Evolutionary conservation across 495 filamentous ascomycete genomes (phyloP).

Genomic region (Trichoderma orchidacearum): DNA sequence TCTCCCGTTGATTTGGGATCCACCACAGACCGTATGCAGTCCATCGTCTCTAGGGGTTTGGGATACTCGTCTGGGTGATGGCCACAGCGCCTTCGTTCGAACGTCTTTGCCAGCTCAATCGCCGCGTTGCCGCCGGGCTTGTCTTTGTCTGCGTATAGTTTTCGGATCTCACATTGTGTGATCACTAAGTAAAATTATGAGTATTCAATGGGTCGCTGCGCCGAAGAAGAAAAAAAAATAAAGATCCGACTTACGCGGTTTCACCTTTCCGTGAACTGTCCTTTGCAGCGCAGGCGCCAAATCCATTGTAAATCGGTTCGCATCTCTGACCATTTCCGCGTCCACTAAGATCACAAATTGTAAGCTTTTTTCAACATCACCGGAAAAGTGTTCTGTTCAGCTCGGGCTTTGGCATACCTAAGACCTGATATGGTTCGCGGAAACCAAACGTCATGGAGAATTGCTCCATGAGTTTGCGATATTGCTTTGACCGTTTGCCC

Average conservation of each 20-base stretch:
- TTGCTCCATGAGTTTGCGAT: constrained; percentile 90
- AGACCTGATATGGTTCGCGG: constrained; percentile 85
- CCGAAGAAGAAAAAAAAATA: not conserved
- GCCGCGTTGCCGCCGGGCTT: constrained; percentile 41
- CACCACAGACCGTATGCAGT: constrained; percentile 67
- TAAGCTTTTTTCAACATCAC: not conserved
- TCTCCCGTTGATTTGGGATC: constrained; percentile 53
- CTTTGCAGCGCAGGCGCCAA: constrained; percentile 55
- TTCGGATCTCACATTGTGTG: constrained; percentile 45
- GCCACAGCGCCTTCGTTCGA: constrained; percentile 78
- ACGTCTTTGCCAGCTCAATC: constrained; percentile 54
- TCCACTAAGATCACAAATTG: constrained; percentile 39
- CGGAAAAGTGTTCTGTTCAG: too few relatives aligned
- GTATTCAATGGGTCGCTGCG: not conserved
- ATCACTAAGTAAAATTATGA: constrained; percentile 16
- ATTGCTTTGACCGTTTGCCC: constrained; percentile 88
- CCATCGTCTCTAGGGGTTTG: constrained; percentile 56
- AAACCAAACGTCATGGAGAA: constrained; percentile 76
- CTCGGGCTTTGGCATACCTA: constrained; percentile 33
- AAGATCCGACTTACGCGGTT: constrained; percentile 49
- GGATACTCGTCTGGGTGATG: constrained; percentile 64
- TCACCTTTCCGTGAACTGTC: constrained; percentile 67
- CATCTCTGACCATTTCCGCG: constrained; percentile 62
- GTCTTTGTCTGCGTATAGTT: constrained; percentile 48
- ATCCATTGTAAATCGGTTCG: constrained; percentile 68